Evolutionary conservation across 2,329 filamentous ascomycete genomes (phyloP).

Genomic region (Fusarium verrucosum): DNA sequence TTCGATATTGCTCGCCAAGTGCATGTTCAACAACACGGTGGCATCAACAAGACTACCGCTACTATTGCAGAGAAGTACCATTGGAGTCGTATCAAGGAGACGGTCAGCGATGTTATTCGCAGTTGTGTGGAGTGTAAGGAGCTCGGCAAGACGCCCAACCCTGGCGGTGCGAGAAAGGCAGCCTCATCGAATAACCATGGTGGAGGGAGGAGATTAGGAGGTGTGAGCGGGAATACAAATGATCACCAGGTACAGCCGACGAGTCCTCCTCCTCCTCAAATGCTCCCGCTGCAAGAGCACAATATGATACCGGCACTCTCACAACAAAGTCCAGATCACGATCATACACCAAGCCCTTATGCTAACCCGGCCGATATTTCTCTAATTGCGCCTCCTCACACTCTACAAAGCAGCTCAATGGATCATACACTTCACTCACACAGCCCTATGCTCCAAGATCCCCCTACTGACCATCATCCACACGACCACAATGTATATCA

Average conservation of each 20-base stretch:
- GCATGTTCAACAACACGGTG: slow-evolving; percentile 81
- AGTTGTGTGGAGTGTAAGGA: slow-evolving; percentile 93
- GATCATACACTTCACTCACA: slow-evolving; percentile 43
- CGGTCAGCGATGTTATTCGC: slow-evolving; percentile 91
- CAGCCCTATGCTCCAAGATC: slow-evolving; percentile 47
- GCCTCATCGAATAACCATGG: slow-evolving; percentile 7
- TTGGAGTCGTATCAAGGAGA: slow-evolving; percentile 98
- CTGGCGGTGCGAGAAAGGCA: slow-evolving; percentile 42
- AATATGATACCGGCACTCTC: slow-evolving; percentile 44
- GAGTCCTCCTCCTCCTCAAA: slow-evolving; percentile 32
- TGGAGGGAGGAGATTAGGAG: slow-evolving; percentile 13
- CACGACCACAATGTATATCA: slow-evolving; percentile 53
- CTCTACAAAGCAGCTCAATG: slow-evolving; percentile 45
- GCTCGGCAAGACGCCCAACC: slow-evolving; percentile 64
- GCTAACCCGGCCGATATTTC: slow-evolving; percentile 61
- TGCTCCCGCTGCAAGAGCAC: slow-evolving; percentile 46
- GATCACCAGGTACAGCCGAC: slow-evolving; percentile 28
- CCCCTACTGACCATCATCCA: slow-evolving; percentile 41
- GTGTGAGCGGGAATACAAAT: slow-evolving; percentile 2
- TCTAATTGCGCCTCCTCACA: slow-evolving; percentile 52
- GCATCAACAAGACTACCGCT: slow-evolving; percentile 98
- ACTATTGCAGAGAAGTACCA: slow-evolving; percentile 94
- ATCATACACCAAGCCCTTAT: slow-evolving; percentile 52
- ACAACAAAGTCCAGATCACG: slow-evolving; percentile 35
- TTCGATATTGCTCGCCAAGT: slow-evolving; percentile 86